A percentile compares a stretch with the other conserved stretches of the same genome.
Evolutionary conservation across 108 stramenopile genomes (phyloP).

Genomic region (Cyclostephanos tholiformis): DNA sequence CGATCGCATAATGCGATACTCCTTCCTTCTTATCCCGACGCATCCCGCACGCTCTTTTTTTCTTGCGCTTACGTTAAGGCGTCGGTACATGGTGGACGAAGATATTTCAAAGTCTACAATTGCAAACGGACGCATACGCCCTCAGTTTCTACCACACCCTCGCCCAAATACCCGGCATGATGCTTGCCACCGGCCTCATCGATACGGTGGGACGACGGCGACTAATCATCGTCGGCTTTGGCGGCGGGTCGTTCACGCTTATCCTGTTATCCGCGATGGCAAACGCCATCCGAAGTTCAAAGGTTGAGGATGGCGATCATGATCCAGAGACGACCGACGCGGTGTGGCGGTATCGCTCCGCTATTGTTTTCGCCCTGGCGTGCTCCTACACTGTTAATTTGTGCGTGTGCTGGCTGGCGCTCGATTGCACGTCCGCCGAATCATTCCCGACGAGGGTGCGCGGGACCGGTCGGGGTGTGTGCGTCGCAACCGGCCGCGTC

Average conservation of each 20-base stretch:
- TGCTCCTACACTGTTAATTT: constrained; percentile 31
- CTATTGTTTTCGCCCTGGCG: constrained; percentile 23
- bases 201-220: constrained; percentile 35
- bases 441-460: constrained; percentile 48
- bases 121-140: constrained; percentile 27
- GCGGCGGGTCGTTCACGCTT: constrained; percentile 6
- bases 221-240: constrained; percentile 36
- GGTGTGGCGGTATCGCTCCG: constrained; percentile 7
- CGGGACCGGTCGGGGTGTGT: constrained; percentile 47
- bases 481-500: constrained; percentile 43
- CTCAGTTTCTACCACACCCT: constrained; percentile 43
- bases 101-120: constrained; percentile 33
- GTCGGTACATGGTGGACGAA: constrained; percentile 47
- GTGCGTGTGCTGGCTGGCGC: constrained; percentile 34
- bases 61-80: constrained; percentile 3
- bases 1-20: not conserved
- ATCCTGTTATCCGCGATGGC: constrained; percentile 20
- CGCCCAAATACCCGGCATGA: constrained; percentile 45
- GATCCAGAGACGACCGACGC: not conserved
- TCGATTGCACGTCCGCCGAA: constrained; percentile 42
- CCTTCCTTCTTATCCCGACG: not conserved
- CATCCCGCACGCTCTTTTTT: not conserved
- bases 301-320: not conserved
- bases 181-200: constrained; percentile 39
- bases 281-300: constrained; percentile 11